Base-by-base conservation (phyloP, 2,329 filamentous ascomycete genomes). In the Penicillium sp. region DNA sequence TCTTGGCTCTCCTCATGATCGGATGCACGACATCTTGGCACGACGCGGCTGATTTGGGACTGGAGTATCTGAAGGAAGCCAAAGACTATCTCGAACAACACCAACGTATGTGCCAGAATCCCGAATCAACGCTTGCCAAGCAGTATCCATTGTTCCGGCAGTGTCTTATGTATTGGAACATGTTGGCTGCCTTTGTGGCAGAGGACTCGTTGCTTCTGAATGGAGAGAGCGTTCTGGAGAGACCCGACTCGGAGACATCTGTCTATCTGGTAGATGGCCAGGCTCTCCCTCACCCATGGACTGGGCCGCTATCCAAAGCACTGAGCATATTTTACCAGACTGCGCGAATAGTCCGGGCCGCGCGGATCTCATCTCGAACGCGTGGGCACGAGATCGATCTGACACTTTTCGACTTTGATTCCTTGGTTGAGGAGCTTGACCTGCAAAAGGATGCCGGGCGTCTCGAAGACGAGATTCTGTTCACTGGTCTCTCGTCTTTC, bases 181-280 rank as follows among this genome's bases (percentile, higher is more conserved):
- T 61, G 47, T 30, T 62, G 7, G 58, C 60, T 30, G 60, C 60
- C 3, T 61, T 62, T 48, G 58, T 62, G 25, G 48, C 60, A 9
- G 58, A 61, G 13, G 58, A 61, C 25, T 56, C 56, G 1, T 43
- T 60, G 5, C 55, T 62, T n/a, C 20, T 62, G 10, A 54, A 52
- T 5, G 46, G 56, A 33, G 58, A 60, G 28, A 55, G 45, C 18
- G 51, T 55, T 1, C 24, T 51, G 8, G 54, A 61, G 14, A 50
- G 45, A 20, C 54, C 48, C 8, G 54, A 61, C 8, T 35, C 38
- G 2, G 56, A 62, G 24, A 50, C 54, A 9, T 61, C 60, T 1
- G 45, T 62, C 6, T 62, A 62, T 41, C 40, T 62, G 42, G 53
- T 62, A 8, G 60, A 62, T 44, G 60, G 60, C 9, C 58, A 62